Evolutionary conservation across 768 basidiomycete species (phyloP).

Genomic region (Crassisporium funariophilum): DNA sequence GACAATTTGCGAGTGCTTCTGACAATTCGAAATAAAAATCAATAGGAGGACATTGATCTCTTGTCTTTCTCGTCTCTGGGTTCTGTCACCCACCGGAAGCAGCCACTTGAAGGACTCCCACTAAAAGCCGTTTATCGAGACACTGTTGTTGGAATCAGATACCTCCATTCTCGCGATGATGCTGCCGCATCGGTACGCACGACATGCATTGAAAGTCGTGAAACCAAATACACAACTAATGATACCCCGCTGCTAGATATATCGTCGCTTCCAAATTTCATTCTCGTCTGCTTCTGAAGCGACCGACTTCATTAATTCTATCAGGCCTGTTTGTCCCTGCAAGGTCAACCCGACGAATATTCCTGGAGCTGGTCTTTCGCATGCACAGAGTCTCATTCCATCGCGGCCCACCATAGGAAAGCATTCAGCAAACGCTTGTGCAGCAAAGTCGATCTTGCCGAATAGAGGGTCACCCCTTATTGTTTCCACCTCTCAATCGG

Average conservation of each 20-base stretch:
- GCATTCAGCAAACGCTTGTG: not conserved
- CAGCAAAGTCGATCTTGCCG: slow-evolving; percentile 2
- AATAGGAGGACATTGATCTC: slow-evolving; percentile 82
- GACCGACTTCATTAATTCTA: slow-evolving; percentile 58
- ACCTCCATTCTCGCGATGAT: slow-evolving; percentile 52
- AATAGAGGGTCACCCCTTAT: slow-evolving; percentile 10
- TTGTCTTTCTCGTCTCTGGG: slow-evolving; percentile 61
- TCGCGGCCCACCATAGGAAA: not conserved
- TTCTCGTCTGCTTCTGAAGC: slow-evolving; percentile 55
- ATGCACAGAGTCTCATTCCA: slow-evolving; percentile 3
- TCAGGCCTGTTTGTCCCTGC: slow-evolving; percentile 75
- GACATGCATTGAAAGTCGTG: not conserved
- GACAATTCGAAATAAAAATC: slow-evolving; percentile 6
- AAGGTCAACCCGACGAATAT: slow-evolving; percentile 48
- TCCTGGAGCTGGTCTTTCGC: slow-evolving; percentile 11
- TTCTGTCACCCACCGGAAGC: slow-evolving; percentile 29
- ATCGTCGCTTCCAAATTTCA: slow-evolving; percentile 77
- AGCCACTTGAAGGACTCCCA: slow-evolving; percentile 58
- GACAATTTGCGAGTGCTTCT: slow-evolving; percentile 3
- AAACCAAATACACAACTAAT: not conserved
- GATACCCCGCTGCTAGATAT: slow-evolving; percentile 44
- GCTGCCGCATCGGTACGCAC: slow-evolving; percentile 10
- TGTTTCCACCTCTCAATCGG: slow-evolving; percentile 3
- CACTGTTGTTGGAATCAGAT: slow-evolving; percentile 72
- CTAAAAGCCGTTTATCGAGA: slow-evolving; percentile 82